Evolutionary conservation across 768 basidiomycete species (phyloP), one percentile per base, ranked within the genome.

Genomic region (Cubamyces sp.): DNA sequence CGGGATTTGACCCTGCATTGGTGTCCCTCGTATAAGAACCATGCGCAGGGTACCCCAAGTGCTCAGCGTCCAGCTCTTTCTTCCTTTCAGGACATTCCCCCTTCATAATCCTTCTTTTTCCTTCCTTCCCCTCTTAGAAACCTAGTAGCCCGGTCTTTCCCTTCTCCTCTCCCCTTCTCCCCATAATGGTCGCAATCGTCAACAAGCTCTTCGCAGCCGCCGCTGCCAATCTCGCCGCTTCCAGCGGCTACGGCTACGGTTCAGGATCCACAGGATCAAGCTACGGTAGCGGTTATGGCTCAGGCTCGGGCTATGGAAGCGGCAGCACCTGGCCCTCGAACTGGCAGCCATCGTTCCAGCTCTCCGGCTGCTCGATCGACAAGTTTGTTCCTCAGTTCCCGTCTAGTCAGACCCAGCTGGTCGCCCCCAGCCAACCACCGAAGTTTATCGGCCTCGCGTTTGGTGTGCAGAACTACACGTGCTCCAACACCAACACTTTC

Each of bases 401-500:
- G 16, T 40, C 68, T 7, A 60, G 69, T 21, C 75, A 76, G 63
- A 73, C 73, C 3, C 61, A 67, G 50, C 71, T 84, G 49, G 68
- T 75, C 3, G 69, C 69, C n/a, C 82, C 82, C 4, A 70, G 72
- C 4, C 61, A 65, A 18, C 58, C 72, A 0, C 75, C 70, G 11
- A 58, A 72, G 9, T 82, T 75, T 69, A 76, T 85, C 54, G 78
- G 75, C 14, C 69, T 84, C n/a, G 82, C 74, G 12, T 69, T 83
- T 53, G 81, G 83, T 23, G 77, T 76, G 16, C 84, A 85, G 68
- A 84, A 85, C 69, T 86, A 85, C 70, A 85, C 82, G 28, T 85
- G 84, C 68, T 69, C 66, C 9, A 56, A 62, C 39, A 70, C 61
- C 46, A 73, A 75, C 47, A 70, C 62, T 51, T 86, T 75, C 68